phyloP scores from a whole-genome alignment of 2,329 filamentous ascomycete species.

The Claviceps quebecensis region DNA sequence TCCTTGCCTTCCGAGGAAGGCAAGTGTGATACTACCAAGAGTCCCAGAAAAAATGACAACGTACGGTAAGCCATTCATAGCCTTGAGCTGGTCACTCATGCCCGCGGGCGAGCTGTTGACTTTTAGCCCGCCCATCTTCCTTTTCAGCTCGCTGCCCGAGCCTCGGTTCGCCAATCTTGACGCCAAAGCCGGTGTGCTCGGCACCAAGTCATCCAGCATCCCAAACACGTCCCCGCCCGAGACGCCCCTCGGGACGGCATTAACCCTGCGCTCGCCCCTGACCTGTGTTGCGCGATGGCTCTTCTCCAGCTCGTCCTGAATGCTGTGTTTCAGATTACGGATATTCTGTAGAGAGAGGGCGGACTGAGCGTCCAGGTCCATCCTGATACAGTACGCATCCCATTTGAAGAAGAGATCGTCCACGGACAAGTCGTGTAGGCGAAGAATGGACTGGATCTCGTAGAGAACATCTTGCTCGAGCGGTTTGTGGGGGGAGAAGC shows the following conservation, averaged over 20 bases:
- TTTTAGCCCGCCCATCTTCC: conserved; percentile 17
- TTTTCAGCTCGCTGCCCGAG: conserved; percentile 18
- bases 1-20: too few species aligned
- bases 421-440: conserved; percentile 63
- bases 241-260: conserved; percentile 47
- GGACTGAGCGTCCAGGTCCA: conserved; percentile 62
- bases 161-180: conserved; percentile 26
- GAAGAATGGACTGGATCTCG: conserved; percentile 76
- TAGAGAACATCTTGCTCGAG: conserved; percentile 64
- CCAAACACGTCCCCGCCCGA: conserved; percentile 63
- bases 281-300: conserved; percentile 52
- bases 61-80: conserved; percentile 17
- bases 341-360: conserved; percentile 53
- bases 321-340: conserved; percentile 68
- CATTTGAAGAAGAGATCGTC: conserved; percentile 97
- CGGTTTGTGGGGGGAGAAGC: conserved; percentile 25
- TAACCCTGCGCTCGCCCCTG: conserved; percentile 47
- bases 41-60: conserved; percentile 4
- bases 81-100: conserved; percentile 20
- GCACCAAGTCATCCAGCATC: conserved; percentile 62
- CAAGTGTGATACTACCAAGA: too few species aligned
- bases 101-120: conserved; percentile 20
- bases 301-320: conserved; percentile 73
- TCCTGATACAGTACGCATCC: conserved; percentile 95
- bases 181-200: conserved; percentile 41